Evolutionary conservation across 2,329 filamentous ascomycete species (phyloP), one percentile per base, ranked within the genome.

Genomic region (Botryotinia globosa): DNA sequence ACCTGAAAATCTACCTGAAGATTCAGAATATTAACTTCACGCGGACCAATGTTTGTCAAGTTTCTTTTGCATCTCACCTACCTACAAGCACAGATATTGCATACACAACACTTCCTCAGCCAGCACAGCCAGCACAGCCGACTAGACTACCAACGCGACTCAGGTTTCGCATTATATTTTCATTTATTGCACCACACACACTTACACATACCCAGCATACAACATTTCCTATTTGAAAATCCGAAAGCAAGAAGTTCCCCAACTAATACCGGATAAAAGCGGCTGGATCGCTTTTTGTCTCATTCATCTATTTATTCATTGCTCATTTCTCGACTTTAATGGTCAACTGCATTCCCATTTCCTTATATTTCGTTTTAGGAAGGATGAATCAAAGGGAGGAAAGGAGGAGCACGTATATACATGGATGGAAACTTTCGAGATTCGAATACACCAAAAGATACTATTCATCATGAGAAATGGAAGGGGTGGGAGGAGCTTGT

Each of bases 231-330:
- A 44, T 42, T 42, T 42, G 8, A 63, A 56, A 63, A 42, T 29
- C 16, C 61, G 37, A 63, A 29, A 44, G 37, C 61, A 39, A 39
- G 39, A 63, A 63, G 42, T 18, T 18, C 37, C 29, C 61, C 29
- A 63, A 63, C n/a, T 63, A 63, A 63, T 63, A 63, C 61, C 37
- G 39, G 61, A 63, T 42, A 12, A 63, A 63, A 42, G 61, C 39
- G 61, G n/a, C 37, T 63, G 61, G 59, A 62, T 62, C 59, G 34
- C 51, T 44, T n/a, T 63, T 63, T 63, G 37, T 63, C 59, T 39
- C n/a, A 56, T 56, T 63, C 37, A 12, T 42, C 16, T 29, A 63
- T 63, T 20, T 29, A n/a, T 63, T 63, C 18, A 10, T 63, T 63
- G 37, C 61, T 44, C 32, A 63, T 44, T 44, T 22, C n/a, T 63